Evolutionary conservation across 352 stramenopile genomes (phyloP).

Genomic region (Phytophthora ohioensis): DNA sequence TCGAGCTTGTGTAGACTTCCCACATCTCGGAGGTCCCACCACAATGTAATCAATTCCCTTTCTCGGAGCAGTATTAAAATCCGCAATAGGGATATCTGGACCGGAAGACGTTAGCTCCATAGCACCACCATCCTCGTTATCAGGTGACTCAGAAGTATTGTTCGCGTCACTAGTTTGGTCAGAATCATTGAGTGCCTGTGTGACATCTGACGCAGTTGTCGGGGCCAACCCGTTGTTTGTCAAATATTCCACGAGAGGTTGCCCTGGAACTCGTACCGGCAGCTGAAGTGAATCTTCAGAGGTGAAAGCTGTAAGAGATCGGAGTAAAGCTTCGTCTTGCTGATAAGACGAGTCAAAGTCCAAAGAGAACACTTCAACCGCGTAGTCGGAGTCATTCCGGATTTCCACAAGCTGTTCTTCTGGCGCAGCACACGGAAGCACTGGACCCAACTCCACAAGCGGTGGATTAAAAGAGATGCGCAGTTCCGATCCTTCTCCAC

Average conservation of each 20-base stretch:
- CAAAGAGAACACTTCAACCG: conserved; percentile 92
- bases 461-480: conserved; percentile 85
- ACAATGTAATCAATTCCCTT: conserved; percentile 84
- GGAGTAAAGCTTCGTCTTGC: conserved; percentile 88
- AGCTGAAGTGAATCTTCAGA: conserved; percentile 77
- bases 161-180: not conserved
- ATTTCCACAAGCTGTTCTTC: conserved; percentile 75
- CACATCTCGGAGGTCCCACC: conserved; percentile 75
- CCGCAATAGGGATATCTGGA: conserved; percentile 1
- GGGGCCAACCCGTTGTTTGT: conserved; percentile 49
- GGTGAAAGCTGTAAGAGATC: conserved; percentile 60
- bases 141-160: conserved; percentile 1
- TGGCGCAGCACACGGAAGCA: conserved; percentile 78
- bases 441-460: conserved; percentile 85
- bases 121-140: conserved; percentile 8
- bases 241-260: conserved; percentile 71
- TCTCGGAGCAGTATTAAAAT: conserved; percentile 26
- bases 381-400: conserved; percentile 89
- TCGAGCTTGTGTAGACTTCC: conserved; percentile 82
- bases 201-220: conserved; percentile 19
- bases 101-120: not conserved
- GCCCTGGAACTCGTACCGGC: conserved; percentile 72
- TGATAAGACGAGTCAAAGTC: conserved; percentile 90
- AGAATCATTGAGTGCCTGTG: not conserved
- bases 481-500: conserved; percentile 82